phyloP scores from a whole-genome alignment of 495 filamentous ascomycete genomes.

The Alectoria sarmentosa region DNA sequence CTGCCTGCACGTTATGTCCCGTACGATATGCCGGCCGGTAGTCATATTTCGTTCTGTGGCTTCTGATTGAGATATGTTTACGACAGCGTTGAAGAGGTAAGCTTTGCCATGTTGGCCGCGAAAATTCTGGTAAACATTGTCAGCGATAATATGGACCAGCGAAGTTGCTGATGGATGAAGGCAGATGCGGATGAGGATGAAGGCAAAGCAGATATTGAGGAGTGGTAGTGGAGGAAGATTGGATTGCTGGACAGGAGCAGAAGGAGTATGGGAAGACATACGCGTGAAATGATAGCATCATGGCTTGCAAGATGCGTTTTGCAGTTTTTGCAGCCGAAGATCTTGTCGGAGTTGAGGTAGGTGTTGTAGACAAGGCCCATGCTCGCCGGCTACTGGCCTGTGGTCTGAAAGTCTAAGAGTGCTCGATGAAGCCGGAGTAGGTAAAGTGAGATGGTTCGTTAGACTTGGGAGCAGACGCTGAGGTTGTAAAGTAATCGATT shows the following conservation, averaged over 20 bases:
- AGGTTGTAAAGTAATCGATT: neutral
- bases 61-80: slow-evolving; percentile 77
- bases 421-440: neutral
- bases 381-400: slow-evolving; percentile 24
- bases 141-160: too few species aligned
- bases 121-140: too few species aligned
- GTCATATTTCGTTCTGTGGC: slow-evolving; percentile 96
- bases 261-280: slow-evolving; percentile 46
- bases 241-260: too few species aligned
- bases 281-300: slow-evolving; percentile 91
- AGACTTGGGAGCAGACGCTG: neutral
- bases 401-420: neutral
- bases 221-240: too few species aligned
- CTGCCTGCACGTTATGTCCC: slow-evolving; percentile 83
- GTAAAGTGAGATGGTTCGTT: neutral
- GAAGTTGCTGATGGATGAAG: too few species aligned
- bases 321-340: slow-evolving; percentile 94
- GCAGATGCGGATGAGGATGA: too few species aligned
- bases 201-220: too few species aligned
- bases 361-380: slow-evolving; percentile 97
- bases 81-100: slow-evolving; percentile 89
- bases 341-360: slow-evolving; percentile 81
- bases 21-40: slow-evolving; percentile 88
- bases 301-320: slow-evolving; percentile 93
- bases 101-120: slow-evolving; percentile 98